Conservation (phyloP, 2,329 filamentous ascomycete species). For the Plenodomus tracheiphilus region DNA sequence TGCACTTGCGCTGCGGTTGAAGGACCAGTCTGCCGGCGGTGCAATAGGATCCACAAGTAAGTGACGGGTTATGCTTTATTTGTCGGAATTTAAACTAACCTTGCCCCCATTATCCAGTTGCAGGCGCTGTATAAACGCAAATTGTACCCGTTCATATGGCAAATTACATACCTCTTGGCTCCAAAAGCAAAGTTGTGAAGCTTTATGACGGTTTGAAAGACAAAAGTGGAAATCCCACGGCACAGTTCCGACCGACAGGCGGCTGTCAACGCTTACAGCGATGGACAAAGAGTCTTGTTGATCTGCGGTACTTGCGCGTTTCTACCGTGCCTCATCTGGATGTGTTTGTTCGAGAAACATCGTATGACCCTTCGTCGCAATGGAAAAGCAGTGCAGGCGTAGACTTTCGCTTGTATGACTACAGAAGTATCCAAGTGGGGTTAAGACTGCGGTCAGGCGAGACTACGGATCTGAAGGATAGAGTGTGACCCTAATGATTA, state of each 20-base stretch:
- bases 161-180: conserved; percentile 19
- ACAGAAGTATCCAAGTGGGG: too few relatives aligned
- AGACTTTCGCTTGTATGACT: too few relatives aligned
- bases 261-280: conserved; percentile 36
- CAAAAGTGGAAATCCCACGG: conserved; percentile 57
- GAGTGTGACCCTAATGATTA: too few relatives aligned
- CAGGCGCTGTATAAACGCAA: conserved; percentile 65
- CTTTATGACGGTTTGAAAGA: conserved; percentile 50
- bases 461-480: too few relatives aligned
- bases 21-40: conserved; percentile 58
- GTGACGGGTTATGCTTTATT: too few relatives aligned
- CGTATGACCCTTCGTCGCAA: conserved; percentile 14
- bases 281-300: conserved; percentile 36
- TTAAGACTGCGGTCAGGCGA: too few relatives aligned
- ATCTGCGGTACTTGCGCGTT: conserved; percentile 33
- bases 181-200: conserved; percentile 4
- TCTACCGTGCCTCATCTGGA: conserved; percentile 25
- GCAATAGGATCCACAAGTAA: conserved; percentile 22
- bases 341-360: conserved; percentile 23
- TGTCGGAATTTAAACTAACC: too few relatives aligned
- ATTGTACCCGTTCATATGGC: conserved; percentile 50
- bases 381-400: conserved; percentile 15
- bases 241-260: conserved; percentile 52
- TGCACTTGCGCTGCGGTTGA: conserved; percentile 52
- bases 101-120: conserved; percentile 49